These are phyloP conservation scores for Peribolospora baueri DNA, from an alignment of 768 basidiomycete genomes.

Conservation along the genomic window DNA sequence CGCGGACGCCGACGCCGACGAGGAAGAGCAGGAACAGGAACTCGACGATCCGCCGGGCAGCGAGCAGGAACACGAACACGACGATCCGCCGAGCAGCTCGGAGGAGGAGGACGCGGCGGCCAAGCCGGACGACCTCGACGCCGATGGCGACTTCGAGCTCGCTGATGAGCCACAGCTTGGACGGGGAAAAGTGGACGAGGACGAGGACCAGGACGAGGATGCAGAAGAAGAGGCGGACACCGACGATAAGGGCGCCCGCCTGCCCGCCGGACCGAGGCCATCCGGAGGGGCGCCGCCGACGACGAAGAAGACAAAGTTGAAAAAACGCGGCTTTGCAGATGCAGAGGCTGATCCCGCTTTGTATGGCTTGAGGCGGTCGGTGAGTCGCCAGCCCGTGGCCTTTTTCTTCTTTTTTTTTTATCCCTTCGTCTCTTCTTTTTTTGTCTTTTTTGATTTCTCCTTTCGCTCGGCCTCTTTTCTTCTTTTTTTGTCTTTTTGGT, in stretches of 20 bases:
- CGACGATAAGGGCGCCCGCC: constrained; percentile 1
- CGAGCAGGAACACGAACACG: constrained; percentile 2
- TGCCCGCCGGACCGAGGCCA: neutral
- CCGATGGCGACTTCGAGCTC: no score
- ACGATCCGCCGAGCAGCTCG: constrained; percentile 14
- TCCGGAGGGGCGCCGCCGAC: neutral
- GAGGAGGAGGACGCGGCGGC: constrained; percentile 15
- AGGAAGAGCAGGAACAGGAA: neutral
- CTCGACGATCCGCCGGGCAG: neutral
- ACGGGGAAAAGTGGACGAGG: constrained; percentile 8
- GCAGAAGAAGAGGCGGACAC: constrained; percentile 8
- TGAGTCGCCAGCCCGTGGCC: constrained; percentile 4
- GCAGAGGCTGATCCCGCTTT: constrained; percentile 13
- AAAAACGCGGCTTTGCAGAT: neutral
- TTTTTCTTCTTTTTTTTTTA: neutral
- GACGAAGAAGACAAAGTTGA: neutral
- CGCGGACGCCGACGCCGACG: neutral
- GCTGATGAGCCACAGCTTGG: constrained; percentile 11
- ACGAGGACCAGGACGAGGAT: constrained; percentile 7
- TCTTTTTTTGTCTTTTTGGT: neutral
- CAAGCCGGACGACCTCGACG: neutral
- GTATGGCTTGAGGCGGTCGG: constrained; percentile 16
- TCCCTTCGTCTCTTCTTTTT: neutral
- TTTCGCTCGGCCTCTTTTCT: neutral
- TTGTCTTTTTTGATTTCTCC: neutral